Evolutionary conservation across 495 filamentous ascomycete genomes (phyloP).

Genomic region (Lasiosphaeriaceae sp.): DNA sequence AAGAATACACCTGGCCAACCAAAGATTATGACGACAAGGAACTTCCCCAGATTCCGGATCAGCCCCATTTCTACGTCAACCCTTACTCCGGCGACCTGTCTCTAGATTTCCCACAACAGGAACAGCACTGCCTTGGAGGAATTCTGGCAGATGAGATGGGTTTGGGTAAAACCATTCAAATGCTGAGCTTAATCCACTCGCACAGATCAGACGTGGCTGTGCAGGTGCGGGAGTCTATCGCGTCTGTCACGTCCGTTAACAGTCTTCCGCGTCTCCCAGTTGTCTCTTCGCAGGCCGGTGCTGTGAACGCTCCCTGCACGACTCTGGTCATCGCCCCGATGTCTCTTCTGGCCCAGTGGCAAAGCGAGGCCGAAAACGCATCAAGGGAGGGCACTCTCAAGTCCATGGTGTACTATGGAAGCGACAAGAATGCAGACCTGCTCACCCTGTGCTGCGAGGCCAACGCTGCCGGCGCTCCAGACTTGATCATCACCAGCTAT

Average conservation of each 20-base stretch:
- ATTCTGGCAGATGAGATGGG: conserved; percentile 90
- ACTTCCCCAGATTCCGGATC: conserved; percentile 56
- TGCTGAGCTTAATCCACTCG: conserved; percentile 88
- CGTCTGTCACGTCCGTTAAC: conserved; percentile 32
- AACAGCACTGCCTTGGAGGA: conserved; percentile 91
- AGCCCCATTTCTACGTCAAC: conserved; percentile 85
- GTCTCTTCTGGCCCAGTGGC: conserved; percentile 91
- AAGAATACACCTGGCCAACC: conserved; percentile 85
- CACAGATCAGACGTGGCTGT: conserved; percentile 60
- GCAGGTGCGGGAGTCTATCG: conserved; percentile 53
- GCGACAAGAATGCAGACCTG: conserved; percentile 73
- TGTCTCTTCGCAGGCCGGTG: conserved; percentile 35
- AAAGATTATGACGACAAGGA: conserved; percentile 84
- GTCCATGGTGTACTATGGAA: conserved; percentile 85
- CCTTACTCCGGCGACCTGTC: conserved; percentile 94
- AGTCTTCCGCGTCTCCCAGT: conserved; percentile 55
- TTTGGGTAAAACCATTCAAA: conserved; percentile 96
- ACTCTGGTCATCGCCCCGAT: conserved; percentile 94
- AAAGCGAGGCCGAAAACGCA: conserved; percentile 87
- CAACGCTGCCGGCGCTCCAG: conserved; percentile 72
- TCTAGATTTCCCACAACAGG: conserved; percentile 86
- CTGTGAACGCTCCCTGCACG: conserved; percentile 75
- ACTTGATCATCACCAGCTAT: conserved; percentile 94
- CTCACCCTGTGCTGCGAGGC: conserved; percentile 69
- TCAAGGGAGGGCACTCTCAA: conserved; percentile 78